phyloP scores from a whole-genome alignment of 1,139 yeast species.

The Debaryomyces fabryi region DNA sequence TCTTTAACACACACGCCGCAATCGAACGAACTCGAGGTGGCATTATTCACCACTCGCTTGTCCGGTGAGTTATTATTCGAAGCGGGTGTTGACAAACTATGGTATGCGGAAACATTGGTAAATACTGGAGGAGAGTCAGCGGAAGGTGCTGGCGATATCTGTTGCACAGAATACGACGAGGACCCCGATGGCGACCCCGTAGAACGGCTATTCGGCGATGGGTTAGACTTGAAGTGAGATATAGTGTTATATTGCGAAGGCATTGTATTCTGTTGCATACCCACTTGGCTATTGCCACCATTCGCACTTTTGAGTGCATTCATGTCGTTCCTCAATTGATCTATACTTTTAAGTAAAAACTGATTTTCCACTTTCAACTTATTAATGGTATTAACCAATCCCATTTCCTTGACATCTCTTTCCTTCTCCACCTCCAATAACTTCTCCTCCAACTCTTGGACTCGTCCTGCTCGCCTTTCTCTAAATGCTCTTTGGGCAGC shows the following conservation, averaged over 20 bases:
- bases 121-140: constrained; percentile 45
- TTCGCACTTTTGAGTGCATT: constrained; percentile 17
- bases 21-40: constrained; percentile 27
- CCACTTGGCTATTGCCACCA: not conserved
- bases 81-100: constrained; percentile 18
- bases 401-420: constrained; percentile 61
- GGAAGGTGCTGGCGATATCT: constrained; percentile 59
- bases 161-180: constrained; percentile 44
- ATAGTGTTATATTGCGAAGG: constrained; percentile 9
- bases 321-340: constrained; percentile 35
- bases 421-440: constrained; percentile 68
- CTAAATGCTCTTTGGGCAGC: constrained; percentile 95
- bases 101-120: constrained; percentile 1
- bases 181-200: constrained; percentile 32
- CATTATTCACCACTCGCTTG: constrained; percentile 14
- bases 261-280: not conserved
- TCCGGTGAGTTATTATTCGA: constrained; percentile 21
- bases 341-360: constrained; percentile 38
- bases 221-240: constrained; percentile 3
- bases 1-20: constrained; percentile 74
- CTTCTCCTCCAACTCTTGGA: constrained; percentile 49
- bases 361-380: constrained; percentile 45
- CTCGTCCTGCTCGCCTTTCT: constrained; percentile 72
- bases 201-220: constrained; percentile 13
- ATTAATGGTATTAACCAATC: constrained; percentile 53